Conservation (phyloP, 2,329 filamentous ascomycete species). For the Ophiostoma perfectum region DNA sequence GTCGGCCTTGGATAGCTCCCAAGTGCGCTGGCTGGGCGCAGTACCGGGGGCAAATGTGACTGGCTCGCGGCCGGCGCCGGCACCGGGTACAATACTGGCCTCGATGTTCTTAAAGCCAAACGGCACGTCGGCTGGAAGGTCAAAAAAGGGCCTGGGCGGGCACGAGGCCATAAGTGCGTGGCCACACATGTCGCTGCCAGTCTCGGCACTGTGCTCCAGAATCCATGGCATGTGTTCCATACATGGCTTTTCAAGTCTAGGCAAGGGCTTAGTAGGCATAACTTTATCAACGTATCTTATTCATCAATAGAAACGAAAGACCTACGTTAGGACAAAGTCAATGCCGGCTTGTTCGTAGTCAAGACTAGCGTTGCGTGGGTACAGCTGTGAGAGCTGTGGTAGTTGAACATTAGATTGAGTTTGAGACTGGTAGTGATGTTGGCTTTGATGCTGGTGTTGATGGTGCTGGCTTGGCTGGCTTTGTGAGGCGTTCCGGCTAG, state of each 20-base stretch:
- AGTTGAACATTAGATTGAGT: not conserved
- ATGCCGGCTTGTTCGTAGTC: conserved; percentile 81
- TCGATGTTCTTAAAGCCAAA: conserved; percentile 45
- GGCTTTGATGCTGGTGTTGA: conserved; percentile 21
- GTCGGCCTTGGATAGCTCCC: conserved; percentile 66
- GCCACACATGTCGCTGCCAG: conserved; percentile 67
- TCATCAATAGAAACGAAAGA: not conserved
- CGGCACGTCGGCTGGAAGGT: conserved; percentile 46
- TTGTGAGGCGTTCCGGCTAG: not conserved
- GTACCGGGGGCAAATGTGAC: conserved; percentile 8
- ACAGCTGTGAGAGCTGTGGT: not conserved
- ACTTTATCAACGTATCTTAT: not conserved
- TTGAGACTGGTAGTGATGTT: not conserved
- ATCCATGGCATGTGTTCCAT: conserved; percentile 85
- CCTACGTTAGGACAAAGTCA: conserved; percentile 89
- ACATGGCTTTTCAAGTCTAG: conserved; percentile 84
- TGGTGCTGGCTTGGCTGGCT: conserved; percentile 9
- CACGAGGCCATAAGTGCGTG: conserved; percentile 93
- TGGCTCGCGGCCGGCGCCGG: not conserved
- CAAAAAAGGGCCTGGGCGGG: conserved; percentile 61
- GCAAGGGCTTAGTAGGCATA: conserved; percentile 29
- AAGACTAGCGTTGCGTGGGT: conserved; percentile 40
- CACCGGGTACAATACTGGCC: conserved; percentile 13
- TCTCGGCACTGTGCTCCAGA: conserved; percentile 53
- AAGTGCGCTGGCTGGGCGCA: conserved; percentile 63